Evolutionary conservation across 139 green algal species (phyloP), one percentile per base, ranked within the genome.

Genomic region (Auxenochlorella pyrenoidosa): DNA sequence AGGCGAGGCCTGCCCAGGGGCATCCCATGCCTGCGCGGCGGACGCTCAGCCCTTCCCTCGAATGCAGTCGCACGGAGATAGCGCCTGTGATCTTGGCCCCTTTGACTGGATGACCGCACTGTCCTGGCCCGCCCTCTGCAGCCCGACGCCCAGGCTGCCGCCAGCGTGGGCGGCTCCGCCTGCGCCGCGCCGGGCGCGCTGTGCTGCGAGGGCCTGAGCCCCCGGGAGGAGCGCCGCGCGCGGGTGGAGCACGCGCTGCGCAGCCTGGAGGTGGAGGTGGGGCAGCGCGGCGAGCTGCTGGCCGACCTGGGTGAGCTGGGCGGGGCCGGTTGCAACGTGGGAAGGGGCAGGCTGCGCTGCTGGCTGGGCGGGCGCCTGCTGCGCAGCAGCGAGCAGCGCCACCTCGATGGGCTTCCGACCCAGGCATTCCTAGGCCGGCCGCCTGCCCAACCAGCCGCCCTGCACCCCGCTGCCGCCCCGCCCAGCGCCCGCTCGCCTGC

Each of bases 231-330:
- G 44, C 92, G 94, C 82, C 89, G 93, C 40, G 82, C 88, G 5
- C 90, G 87, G n/a, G 28, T 96, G 90, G 92, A 96, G 81, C 82
- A 85, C 10, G 80, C 80, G 28, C 41, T 85, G 80, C 40, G 13
- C 5, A 63, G 40, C 24, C 79, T 90, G 75, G 68, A 89, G 75
- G 70, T 71, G 28, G 91, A 98, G 94, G 90, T 98, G 38, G 54
- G 77, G 66, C 90, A 87, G 19, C 84, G 93, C 28, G 95, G 95
- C 30, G 95, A 98, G 91, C 78, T 94, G 51, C 58, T 96, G 66
- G 85, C 96, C 15, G 89, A 96, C 85, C 87, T 97, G 63, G 95
- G 95, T 65, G 90, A 82, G 75, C 6, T 15, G 18, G 3, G 4
- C 13, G 26, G 30, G 41, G 43, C 24, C 18, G 28, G 75, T n/a